These are phyloP conservation scores for Backusella parvicylindrica DNA, from an alignment of 192 early-diverging fungal species.

Conservation along the genomic window DNA sequence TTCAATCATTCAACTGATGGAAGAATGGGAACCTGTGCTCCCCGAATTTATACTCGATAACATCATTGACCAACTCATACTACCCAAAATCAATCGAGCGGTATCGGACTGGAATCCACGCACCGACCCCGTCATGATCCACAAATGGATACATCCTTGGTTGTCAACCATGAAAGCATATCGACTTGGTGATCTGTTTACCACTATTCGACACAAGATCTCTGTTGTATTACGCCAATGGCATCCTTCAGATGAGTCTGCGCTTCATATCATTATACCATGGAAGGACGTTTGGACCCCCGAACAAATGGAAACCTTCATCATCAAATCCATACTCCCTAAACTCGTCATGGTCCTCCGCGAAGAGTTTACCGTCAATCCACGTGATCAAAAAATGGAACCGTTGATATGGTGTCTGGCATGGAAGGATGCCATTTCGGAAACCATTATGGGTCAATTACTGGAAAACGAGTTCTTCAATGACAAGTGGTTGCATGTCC, in stretches of 20 bases:
- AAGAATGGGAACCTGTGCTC: constrained; percentile 64
- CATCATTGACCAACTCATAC: constrained; percentile 72
- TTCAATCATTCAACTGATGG: constrained; percentile 60
- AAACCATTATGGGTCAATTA: constrained; percentile 51
- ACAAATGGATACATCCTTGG: constrained; percentile 84
- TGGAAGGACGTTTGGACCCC: constrained; percentile 60
- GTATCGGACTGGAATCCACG: constrained; percentile 64
- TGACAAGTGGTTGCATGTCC: constrained; percentile 62
- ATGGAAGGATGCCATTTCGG: constrained; percentile 59
- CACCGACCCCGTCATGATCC: constrained; percentile 52
- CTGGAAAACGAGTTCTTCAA: constrained; percentile 78
- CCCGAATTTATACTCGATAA: constrained; percentile 73
- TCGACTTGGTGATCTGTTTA: constrained; percentile 47
- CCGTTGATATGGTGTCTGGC: constrained; percentile 59
- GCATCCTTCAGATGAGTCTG: constrained; percentile 59
- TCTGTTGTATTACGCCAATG: constrained; percentile 52
- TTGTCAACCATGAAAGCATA: constrained; percentile 57
- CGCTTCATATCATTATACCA: constrained; percentile 45
- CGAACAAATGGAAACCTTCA: constrained; percentile 57
- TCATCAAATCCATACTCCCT: constrained; percentile 64
- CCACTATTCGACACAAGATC: constrained; percentile 61
- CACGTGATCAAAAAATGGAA: constrained; percentile 63
- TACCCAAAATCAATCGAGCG: constrained; percentile 69
- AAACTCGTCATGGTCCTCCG: constrained; percentile 60
- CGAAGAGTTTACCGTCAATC: constrained; percentile 67